These are phyloP conservation scores for Cyclotella baltica DNA, from an alignment of 108 stramenopile species.

Conservation along the genomic window DNA sequence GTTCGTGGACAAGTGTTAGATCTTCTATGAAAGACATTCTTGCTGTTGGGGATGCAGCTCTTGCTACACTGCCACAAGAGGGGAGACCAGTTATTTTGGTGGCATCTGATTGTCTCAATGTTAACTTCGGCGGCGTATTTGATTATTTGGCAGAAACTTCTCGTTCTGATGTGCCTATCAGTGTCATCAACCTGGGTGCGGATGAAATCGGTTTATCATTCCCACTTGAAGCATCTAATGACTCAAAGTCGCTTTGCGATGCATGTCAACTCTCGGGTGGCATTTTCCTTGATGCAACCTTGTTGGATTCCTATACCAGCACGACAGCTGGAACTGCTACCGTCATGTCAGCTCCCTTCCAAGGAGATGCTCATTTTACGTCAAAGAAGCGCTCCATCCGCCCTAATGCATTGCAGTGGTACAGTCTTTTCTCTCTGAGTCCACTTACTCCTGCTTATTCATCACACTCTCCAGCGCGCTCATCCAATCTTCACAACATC, in stretches of 20 bases:
- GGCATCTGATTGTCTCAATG: slow-evolving; percentile 75
- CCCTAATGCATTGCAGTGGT: slow-evolving; percentile 84
- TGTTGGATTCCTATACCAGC: slow-evolving; percentile 53
- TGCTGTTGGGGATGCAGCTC: slow-evolving; percentile 77
- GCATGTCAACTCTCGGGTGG: slow-evolving; percentile 71
- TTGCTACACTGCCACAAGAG: slow-evolving; percentile 68
- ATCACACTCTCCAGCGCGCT: slow-evolving; percentile 16
- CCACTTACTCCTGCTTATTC: slow-evolving; percentile 63
- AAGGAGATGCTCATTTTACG: slow-evolving; percentile 55
- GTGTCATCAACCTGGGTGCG: slow-evolving; percentile 61
- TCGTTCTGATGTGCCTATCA: slow-evolving; percentile 72
- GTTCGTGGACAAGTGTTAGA: slow-evolving; percentile 40
- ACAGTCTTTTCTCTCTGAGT: slow-evolving; percentile 71
- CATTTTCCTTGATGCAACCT: slow-evolving; percentile 61
- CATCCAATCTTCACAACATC: neutral
- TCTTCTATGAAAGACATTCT: slow-evolving; percentile 75
- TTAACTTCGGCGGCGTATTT: slow-evolving; percentile 69
- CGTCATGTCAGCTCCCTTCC: slow-evolving; percentile 26
- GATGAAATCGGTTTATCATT: slow-evolving; percentile 29
- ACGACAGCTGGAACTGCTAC: slow-evolving; percentile 57
- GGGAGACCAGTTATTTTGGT: slow-evolving; percentile 74
- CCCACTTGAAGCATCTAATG: slow-evolving; percentile 71
- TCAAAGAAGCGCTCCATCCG: slow-evolving; percentile 64
- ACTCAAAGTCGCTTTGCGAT: slow-evolving; percentile 61
- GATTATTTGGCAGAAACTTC: slow-evolving; percentile 63